Base-by-base conservation (phyloP, 208 protist genomes). In the Herpetomonas muscarum region DNA sequence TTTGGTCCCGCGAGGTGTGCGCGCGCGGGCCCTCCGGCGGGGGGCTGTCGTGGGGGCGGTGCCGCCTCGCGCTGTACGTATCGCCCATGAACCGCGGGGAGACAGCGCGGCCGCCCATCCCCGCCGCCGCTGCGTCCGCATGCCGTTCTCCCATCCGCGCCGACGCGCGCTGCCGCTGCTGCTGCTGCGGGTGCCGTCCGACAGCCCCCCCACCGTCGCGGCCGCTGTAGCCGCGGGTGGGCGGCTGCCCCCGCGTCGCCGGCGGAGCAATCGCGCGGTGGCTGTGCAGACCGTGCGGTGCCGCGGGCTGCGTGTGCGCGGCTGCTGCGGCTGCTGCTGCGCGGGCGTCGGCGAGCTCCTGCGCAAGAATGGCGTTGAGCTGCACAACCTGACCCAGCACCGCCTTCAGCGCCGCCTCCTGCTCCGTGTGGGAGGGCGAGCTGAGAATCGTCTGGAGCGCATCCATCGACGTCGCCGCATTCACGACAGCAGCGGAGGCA, bases 321-420 rank as follows among this genome's bases (percentile, higher is more conserved):
- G 49, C 24, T 29, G n/a, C 24, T 21, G 15, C 21, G 30, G 30
- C 19, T 6, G 32, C 53, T 37, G 24, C 49, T 9, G 21, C 49
- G 10, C 49, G 21, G 9, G 49, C 25, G 21, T 31, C 15, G 9
- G 21, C 9, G 21, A 54, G 25, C 24, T 21, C 21, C 21, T 31
- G 49, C 26, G 10, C 49, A 10, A 54, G 29, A 5, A 21, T 9
- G 24, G 24, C 49, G 25, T 15, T 54, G 21, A 54, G 9, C 21
- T 54, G 9, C 10, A 31, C 21, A 4, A 29, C 25, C 22, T 29
- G 49, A 15, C 49, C 10, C 49, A 54, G 21, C 49, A 34, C 49
- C 21, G 49, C 49, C 49, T 54, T 21, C 21, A 54, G 49, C 29
- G 25, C 25, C 49, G 7, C 49, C 49, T 54, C 49, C 49, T 21